Conservation (phyloP, 441 rosid species). For the Hypseocharis bilobata region DNA sequence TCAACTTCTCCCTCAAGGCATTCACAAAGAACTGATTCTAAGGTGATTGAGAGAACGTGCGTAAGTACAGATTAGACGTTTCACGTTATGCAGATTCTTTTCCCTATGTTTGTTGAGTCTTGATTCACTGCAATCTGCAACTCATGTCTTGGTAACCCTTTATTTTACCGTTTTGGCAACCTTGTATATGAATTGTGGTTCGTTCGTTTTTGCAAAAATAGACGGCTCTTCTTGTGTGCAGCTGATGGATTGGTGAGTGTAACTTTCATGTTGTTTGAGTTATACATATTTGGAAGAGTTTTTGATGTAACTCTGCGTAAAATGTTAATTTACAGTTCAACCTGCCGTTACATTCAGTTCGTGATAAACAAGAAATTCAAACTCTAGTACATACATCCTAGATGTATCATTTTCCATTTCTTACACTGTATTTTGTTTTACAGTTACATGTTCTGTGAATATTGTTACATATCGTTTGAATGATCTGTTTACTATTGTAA, state of each 20-base stretch:
- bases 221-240: constrained; percentile 21
- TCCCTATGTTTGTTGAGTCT: constrained; percentile 18
- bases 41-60: constrained; percentile 78
- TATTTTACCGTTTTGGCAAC: constrained; percentile 18
- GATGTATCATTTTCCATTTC: background rate
- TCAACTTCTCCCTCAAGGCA: constrained; percentile 87
- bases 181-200: constrained; percentile 47
- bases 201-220: constrained; percentile 26
- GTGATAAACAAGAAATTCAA: background rate
- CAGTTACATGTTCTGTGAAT: background rate
- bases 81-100: constrained; percentile 10
- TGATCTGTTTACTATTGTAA: too few species aligned
- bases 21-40: constrained; percentile 75
- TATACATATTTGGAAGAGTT: constrained; percentile 21
- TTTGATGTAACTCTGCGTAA: too few species aligned
- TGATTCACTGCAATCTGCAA: constrained; percentile 8
- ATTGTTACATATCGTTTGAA: too few species aligned
- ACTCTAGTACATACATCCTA: background rate
- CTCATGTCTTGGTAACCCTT: constrained; percentile 22
- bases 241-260: constrained; percentile 21
- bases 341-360: too few species aligned
- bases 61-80: constrained; percentile 67
- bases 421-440: background rate
- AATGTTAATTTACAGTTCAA: too few species aligned
- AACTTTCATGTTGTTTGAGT: constrained; percentile 16